Conservation (phyloP, 768 basidiomycete genomes). For the Psilocybe subaeruginosa region DNA sequence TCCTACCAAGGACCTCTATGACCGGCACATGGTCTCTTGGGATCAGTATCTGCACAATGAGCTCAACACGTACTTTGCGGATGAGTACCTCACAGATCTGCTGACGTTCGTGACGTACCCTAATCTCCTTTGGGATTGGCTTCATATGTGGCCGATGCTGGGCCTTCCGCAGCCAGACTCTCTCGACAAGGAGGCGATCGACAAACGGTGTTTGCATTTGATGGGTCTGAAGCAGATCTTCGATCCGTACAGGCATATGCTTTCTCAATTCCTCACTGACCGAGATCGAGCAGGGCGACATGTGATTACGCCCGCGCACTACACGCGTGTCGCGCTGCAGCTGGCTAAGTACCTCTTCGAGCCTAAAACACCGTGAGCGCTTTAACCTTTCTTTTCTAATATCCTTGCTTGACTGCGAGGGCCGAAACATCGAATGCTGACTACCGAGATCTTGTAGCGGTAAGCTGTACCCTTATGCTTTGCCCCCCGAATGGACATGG, state of each 20-base stretch:
- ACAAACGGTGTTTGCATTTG: conserved; percentile 18
- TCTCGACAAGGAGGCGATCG: conserved; percentile 15
- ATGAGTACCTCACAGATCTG: conserved; percentile 20
- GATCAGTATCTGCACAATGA: conserved; percentile 23
- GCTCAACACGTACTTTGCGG: conserved; percentile 19
- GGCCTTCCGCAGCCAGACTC: conserved; percentile 19
- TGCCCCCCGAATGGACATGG: conserved; percentile 30
- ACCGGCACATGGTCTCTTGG: conserved; percentile 20
- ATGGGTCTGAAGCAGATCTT: conserved; percentile 22
- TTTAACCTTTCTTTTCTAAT: neutral
- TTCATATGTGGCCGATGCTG: conserved; percentile 27
- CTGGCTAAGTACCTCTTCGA: conserved; percentile 27
- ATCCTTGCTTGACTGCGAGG: neutral
- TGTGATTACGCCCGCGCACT: conserved; percentile 17
- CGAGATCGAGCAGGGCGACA: conserved; percentile 16
- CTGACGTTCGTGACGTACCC: conserved; percentile 28
- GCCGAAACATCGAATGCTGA: neutral
- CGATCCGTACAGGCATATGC: conserved; percentile 25
- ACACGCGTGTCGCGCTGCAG: conserved; percentile 21
- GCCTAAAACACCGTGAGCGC: conserved; percentile 25
- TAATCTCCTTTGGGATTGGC: conserved; percentile 25
- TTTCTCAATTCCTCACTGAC: conserved; percentile 22
- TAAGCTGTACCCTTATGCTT: conserved; percentile 24
- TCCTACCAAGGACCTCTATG: conserved; percentile 23
- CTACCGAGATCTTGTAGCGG: conserved; percentile 15